Conservation (phyloP, 2,329 filamentous ascomycete genomes). For the Colletotrichum melonis region DNA sequence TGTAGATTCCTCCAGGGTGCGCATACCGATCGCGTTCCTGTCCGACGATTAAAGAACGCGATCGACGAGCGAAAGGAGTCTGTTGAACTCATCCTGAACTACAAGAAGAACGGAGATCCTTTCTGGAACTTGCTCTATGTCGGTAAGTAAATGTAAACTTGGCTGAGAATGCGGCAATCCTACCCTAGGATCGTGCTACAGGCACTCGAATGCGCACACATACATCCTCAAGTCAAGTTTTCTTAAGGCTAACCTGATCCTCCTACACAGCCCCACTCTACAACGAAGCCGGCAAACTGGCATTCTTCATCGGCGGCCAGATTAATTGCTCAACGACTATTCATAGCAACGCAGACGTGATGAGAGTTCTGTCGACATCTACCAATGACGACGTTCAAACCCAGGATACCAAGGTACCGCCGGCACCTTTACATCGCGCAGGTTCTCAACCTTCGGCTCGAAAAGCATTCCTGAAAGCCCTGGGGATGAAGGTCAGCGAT, state of each 20-base stretch:
- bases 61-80: constrained; percentile 56
- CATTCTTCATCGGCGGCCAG: constrained; percentile 63
- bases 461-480: constrained; percentile 22
- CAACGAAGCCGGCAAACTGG: constrained; percentile 54
- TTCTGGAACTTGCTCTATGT: constrained; percentile 69
- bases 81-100: constrained; percentile 63
- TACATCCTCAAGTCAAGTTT: too few species aligned
- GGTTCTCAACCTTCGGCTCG: constrained; percentile 16
- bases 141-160: constrained; percentile 44
- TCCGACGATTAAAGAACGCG: constrained; percentile 53
- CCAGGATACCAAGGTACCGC: not conserved
- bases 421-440: not conserved
- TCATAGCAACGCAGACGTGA: constrained; percentile 57
- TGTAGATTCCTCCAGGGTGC: constrained; percentile 62
- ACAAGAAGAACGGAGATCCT: constrained; percentile 61
- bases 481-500: constrained; percentile 2
- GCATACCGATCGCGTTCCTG: constrained; percentile 54
- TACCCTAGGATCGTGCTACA: too few species aligned
- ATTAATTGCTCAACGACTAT: constrained; percentile 65
- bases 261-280: constrained; percentile 50
- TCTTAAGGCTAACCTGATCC: not conserved
- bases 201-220: not conserved
- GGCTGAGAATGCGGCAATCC: too few species aligned
- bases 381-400: not conserved
- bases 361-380: constrained; percentile 51